phyloP scores from a whole-genome alignment of 106 monocot genomes.

The Apostasia ramifera region DNA sequence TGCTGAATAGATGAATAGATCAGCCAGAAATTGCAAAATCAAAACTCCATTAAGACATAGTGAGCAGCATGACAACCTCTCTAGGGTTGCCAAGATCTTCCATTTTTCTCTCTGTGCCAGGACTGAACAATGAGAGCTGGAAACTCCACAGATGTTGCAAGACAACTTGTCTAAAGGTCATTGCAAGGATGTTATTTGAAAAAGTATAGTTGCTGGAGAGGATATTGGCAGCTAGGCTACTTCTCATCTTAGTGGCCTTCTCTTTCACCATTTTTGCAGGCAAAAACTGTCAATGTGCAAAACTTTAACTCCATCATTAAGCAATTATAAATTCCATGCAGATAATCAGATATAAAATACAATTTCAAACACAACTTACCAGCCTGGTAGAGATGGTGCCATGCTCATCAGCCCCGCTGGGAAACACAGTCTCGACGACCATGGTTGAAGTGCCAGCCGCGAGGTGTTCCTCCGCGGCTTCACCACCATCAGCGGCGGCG shows the following conservation, averaged over 20 bases:
- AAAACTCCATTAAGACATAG: neutral
- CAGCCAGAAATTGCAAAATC: neutral
- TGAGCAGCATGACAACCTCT: slow-evolving; percentile 34
- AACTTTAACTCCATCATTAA: neutral
- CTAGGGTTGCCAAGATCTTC: slow-evolving; percentile 47
- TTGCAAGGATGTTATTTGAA: slow-evolving; percentile 63
- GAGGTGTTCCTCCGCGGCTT: slow-evolving; percentile 68
- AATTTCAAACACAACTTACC: slow-evolving; percentile 25
- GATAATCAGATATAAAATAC: neutral
- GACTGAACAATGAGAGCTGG: slow-evolving; percentile 43
- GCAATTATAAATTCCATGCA: neutral
- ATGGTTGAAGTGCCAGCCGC: slow-evolving; percentile 49
- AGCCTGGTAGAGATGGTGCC: slow-evolving; percentile 77
- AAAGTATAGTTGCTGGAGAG: slow-evolving; percentile 12
- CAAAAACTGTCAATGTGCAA: slow-evolving; percentile 51
- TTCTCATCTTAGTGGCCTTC: slow-evolving; percentile 52
- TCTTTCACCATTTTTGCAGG: slow-evolving; percentile 75
- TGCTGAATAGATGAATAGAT: slow-evolving; percentile 24
- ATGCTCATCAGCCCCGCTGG: slow-evolving; percentile 27
- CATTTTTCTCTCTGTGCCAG: slow-evolving; percentile 67
- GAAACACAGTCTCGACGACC: slow-evolving; percentile 78
- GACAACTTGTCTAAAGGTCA: slow-evolving; percentile 91
- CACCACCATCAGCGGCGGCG: slow-evolving; percentile 87
- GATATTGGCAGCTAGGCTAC: slow-evolving; percentile 29
- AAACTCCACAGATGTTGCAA: slow-evolving; percentile 65